A percentile compares a stretch with the other conserved stretches of the same genome.
phyloP scores from a whole-genome alignment of 208 protist genomes.

The Herpetomonas tarakana region DNA sequence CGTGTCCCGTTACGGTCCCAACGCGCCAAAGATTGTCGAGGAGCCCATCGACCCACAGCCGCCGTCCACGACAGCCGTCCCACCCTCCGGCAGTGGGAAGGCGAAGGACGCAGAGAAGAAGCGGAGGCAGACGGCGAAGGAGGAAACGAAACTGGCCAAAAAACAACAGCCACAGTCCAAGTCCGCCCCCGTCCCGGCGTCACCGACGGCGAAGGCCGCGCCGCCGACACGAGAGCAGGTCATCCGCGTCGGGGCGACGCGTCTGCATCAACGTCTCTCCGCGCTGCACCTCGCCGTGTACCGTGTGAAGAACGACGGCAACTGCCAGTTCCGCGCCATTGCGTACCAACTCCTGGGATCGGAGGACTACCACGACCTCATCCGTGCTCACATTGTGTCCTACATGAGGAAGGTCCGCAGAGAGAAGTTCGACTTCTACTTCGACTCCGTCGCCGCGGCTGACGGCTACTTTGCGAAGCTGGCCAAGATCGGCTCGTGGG shows the following conservation, averaged over 20 bases:
- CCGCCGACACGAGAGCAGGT: slow-evolving; percentile 48
- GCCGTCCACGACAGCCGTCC: neutral
- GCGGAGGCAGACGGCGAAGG: slow-evolving; percentile 18
- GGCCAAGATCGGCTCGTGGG: slow-evolving; percentile 61
- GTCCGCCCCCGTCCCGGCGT: neutral
- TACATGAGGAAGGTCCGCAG: slow-evolving; percentile 76
- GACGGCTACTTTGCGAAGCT: slow-evolving; percentile 69
- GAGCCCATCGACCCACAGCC: neutral
- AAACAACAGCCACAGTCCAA: neutral
- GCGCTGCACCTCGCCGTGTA: slow-evolving; percentile 52
- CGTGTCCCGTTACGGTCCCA: slow-evolving; percentile 11
- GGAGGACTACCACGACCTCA: slow-evolving; percentile 78
- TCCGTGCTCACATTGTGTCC: slow-evolving; percentile 68
- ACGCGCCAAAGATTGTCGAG: slow-evolving; percentile 8
- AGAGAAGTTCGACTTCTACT: slow-evolving; percentile 78
- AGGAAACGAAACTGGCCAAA: slow-evolving; percentile 10
- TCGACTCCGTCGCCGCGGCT: slow-evolving; percentile 51
- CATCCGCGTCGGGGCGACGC: slow-evolving; percentile 52
- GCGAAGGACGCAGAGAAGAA: slow-evolving; percentile 15
- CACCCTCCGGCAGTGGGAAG: neutral
- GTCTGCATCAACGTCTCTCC: slow-evolving; percentile 52
- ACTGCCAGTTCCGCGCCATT: slow-evolving; percentile 89
- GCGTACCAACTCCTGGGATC: slow-evolving; percentile 82
- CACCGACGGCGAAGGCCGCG: slow-evolving; percentile 7
- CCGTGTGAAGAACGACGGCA: slow-evolving; percentile 79